These are phyloP conservation scores for Athelia sp. DNA, from an alignment of 1,284 basidiomycete genomes.

Conservation along the genomic window DNA sequence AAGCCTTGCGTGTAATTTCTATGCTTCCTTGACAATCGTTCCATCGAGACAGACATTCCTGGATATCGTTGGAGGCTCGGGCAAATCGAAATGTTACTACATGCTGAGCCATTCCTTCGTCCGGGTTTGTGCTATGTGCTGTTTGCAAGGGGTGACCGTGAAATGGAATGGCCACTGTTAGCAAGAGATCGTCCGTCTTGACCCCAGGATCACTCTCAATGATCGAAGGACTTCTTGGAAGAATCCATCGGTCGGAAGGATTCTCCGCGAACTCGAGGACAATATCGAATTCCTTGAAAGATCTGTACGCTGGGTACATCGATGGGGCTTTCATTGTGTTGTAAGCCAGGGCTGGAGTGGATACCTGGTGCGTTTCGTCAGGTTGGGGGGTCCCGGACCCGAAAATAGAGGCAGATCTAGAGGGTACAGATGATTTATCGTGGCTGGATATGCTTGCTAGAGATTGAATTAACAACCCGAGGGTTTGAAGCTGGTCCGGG, in stretches of 20 bases:
- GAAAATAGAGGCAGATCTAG: background rate
- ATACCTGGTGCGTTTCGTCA: slow-evolving; percentile 4
- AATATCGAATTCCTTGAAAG: slow-evolving; percentile 54
- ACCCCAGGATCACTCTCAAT: slow-evolving; percentile 31
- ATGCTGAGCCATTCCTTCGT: slow-evolving; percentile 19
- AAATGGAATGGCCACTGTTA: slow-evolving; percentile 35
- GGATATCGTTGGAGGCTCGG: slow-evolving; percentile 37
- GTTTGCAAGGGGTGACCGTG: slow-evolving; percentile 9
- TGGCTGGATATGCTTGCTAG: slow-evolving; percentile 24
- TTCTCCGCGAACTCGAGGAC: slow-evolving; percentile 66
- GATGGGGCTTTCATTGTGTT: background rate
- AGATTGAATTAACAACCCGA: slow-evolving; percentile 61
- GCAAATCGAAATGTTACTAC: slow-evolving; percentile 44
- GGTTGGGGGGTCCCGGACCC: slow-evolving; percentile 12
- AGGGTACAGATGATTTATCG: slow-evolving; percentile 5
- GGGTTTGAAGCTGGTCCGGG: slow-evolving; percentile 55
- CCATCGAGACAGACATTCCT: slow-evolving; percentile 56
- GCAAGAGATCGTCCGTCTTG: slow-evolving; percentile 26
- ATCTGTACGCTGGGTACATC: slow-evolving; percentile 5
- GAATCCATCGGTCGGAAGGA: slow-evolving; percentile 53
- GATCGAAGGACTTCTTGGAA: slow-evolving; percentile 54
- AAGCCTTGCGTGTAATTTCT: slow-evolving; percentile 33
- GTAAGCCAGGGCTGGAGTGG: slow-evolving; percentile 4
- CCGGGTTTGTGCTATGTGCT: background rate
- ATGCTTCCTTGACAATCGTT: slow-evolving; percentile 44